Evolutionary conservation across 306 rosid genomes (phyloP), one percentile per base, ranked within the genome.

Genomic region (Dalbergia cochinchinensis): DNA sequence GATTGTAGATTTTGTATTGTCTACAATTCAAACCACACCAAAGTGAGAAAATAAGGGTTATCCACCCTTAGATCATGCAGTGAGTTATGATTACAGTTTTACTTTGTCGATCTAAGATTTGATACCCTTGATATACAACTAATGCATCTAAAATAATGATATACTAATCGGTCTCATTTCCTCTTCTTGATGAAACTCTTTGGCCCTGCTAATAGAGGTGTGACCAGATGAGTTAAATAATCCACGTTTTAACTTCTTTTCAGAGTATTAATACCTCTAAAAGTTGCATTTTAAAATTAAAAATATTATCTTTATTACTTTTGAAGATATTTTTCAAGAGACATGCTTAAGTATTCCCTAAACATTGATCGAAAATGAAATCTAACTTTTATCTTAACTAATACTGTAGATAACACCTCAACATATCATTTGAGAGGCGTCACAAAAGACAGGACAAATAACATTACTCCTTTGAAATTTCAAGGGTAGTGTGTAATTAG

Each of bases 21-120:
- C 71, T 75, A n/a, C 74, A 70, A 76, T 80, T 80, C 79, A 42
- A 54, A 53, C 16, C 11, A 9, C 5, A 0, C 39, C n/a, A 8
- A 47, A 47, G 15, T 47, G 53, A 47, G 53, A 47, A 47, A 47
- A 47, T 47, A 13, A 47, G 53, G 15, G 53, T 13, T 47, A 11
- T 47, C 10, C 53, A 47, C 53, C 4, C 14, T 47, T 47, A 47
- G 15, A 47, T 47, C 10, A 47, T 5, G 13, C n/a, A 16, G 60
- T 54, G 20, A 54, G 60, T 5, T 15, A 6, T 16, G 8, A 2
- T 54, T 16, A 54, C 3, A 54, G 8, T 16, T 4, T 26, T 18
- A 54, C 9, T 16, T n/a, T n/a, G 60, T 54, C 2, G 16, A 53
- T 44, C 58, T 53, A 53, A 53, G 58, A 53, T 20, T 53, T n/a